phyloP scores from a whole-genome alignment of 2,329 filamentous ascomycete species.

The Aspergillus felis region DNA sequence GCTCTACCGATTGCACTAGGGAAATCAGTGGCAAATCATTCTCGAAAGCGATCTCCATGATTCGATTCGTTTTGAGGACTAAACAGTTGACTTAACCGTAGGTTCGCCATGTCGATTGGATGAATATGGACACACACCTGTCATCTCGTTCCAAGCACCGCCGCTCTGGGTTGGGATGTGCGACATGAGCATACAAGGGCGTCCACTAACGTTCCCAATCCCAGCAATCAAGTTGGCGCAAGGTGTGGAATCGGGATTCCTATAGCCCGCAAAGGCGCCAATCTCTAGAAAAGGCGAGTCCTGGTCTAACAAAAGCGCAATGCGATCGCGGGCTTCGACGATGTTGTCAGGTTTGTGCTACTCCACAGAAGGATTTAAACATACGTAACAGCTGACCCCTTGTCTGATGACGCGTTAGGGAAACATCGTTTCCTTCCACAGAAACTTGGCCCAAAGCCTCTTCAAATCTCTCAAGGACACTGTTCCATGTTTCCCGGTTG shows the following conservation, averaged over 20 bases:
- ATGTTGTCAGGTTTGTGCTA: neutral
- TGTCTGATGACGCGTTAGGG: slow-evolving; percentile 24
- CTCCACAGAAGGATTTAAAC: neutral
- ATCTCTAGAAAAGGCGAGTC: slow-evolving; percentile 41
- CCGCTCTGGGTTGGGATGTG: slow-evolving; percentile 43
- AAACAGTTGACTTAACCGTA: neutral
- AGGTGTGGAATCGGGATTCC: slow-evolving; percentile 31
- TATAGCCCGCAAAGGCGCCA: slow-evolving; percentile 35
- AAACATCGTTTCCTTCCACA: slow-evolving; percentile 28
- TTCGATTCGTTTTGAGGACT: slow-evolving; percentile 35
- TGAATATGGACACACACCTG: slow-evolving; percentile 19
- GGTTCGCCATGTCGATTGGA: too few relatives aligned
- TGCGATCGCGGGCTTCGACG: slow-evolving; percentile 34
- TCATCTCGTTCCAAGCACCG: slow-evolving; percentile 44
- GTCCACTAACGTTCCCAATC: slow-evolving; percentile 37
- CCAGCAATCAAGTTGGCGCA: slow-evolving; percentile 38
- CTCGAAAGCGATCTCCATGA: slow-evolving; percentile 37
- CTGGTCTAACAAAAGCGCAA: slow-evolving; percentile 35
- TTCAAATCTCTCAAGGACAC: slow-evolving; percentile 31
- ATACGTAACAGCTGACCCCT: slow-evolving; percentile 28
- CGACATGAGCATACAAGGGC: slow-evolving; percentile 36
- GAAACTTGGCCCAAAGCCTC: slow-evolving; percentile 22
- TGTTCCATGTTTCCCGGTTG: slow-evolving; percentile 23
- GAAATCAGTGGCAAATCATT: slow-evolving; percentile 41
- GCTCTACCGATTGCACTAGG: slow-evolving; percentile 35